Evolutionary conservation across 305 asterid species (phyloP), one percentile per base, ranked within the genome.

Genomic region (Fraxinus baroniana): DNA sequence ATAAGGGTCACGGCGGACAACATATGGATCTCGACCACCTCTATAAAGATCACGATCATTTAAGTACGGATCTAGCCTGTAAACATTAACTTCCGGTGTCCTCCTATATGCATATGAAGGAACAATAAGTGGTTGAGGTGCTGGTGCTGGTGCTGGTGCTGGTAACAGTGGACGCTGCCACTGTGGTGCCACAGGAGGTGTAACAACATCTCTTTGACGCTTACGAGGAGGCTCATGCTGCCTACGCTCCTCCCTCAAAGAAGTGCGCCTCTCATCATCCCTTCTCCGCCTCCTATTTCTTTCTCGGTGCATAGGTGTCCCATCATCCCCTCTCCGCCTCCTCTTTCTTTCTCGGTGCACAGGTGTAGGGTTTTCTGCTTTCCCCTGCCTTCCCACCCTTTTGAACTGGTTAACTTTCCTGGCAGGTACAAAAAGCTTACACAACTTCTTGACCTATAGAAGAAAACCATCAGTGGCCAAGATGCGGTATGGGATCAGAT

Each of bases 371-470:
- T 86, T 82, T 85, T 84, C 92, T 44, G 86, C 83, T 84, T 78
- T 85, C 77, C 68, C 86, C 28, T 80, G 78, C 77, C 80, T 70
- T n/a, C 81, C 81, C 13, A 81, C 74, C 78, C 83, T 84, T 80
- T 84, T 73, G 68, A 89, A 32, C 17, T 13, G 83, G 66, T 55
- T 71, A 52, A 83, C 85, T 86, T 86, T 86, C 83, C 89, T 90
- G 60, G 90, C 79, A 71, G 84, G 66, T 30, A 70, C 52, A 81
- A 95, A 93, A 85, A 93, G 88, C 83, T 88, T 85, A 80, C 98
- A 91, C 87, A 93, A 86, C 26, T 88, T 86, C 86, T 86, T 91
- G 81, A 93, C 98, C 98, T 92, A 84, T 83, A 77, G 78, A 85
- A 46, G 76, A 35, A 71, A 76, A 76, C 82, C 39, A 77, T 70